These are phyloP conservation scores for Neurospora sp. DNA, from an alignment of 495 filamentous ascomycete genomes.

Conservation along the genomic window DNA sequence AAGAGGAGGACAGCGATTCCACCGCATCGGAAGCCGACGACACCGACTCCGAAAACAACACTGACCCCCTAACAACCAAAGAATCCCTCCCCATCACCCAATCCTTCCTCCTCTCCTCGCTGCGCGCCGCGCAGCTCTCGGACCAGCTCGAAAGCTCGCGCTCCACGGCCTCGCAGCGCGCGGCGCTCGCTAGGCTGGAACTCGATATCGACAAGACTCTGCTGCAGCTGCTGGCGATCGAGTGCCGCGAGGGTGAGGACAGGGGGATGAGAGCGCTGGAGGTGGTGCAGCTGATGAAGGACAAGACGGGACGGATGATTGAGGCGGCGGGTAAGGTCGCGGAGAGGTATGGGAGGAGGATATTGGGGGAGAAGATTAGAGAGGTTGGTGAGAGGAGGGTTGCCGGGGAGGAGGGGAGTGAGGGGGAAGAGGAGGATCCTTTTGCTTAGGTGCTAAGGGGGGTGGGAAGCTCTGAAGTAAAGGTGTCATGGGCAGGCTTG, in stretches of 20 bases:
- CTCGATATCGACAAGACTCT: constrained; percentile 77
- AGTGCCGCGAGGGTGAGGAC: constrained; percentile 88
- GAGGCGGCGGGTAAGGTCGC: constrained; percentile 80
- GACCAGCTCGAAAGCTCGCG: constrained; percentile 57
- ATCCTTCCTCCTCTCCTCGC: constrained; percentile 60
- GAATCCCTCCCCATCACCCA: constrained; percentile 56
- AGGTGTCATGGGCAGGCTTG: neutral
- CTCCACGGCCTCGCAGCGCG: constrained; percentile 46
- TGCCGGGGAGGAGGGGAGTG: constrained; percentile 40
- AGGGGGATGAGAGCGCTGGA: constrained; percentile 90
- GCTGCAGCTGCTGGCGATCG: constrained; percentile 77
- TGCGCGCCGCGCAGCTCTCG: constrained; percentile 58
- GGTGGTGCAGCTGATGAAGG: constrained; percentile 62
- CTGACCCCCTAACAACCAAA: constrained; percentile 9
- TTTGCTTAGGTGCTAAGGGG: neutral
- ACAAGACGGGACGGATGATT: constrained; percentile 71
- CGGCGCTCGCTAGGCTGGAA: constrained; percentile 57
- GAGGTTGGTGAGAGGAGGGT: constrained; percentile 59
- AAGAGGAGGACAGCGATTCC: constrained; percentile 19
- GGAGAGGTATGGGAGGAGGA: constrained; percentile 59
- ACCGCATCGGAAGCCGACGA: constrained; percentile 10
- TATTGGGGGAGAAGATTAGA: constrained; percentile 78
- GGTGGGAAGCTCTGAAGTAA: too few relatives aligned
- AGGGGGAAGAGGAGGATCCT: constrained; percentile 2
- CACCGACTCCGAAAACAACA: constrained; percentile 25